Evolutionary conservation across 1,284 basidiomycete species (phyloP).

Genomic region (Ganoderma sinense): DNA sequence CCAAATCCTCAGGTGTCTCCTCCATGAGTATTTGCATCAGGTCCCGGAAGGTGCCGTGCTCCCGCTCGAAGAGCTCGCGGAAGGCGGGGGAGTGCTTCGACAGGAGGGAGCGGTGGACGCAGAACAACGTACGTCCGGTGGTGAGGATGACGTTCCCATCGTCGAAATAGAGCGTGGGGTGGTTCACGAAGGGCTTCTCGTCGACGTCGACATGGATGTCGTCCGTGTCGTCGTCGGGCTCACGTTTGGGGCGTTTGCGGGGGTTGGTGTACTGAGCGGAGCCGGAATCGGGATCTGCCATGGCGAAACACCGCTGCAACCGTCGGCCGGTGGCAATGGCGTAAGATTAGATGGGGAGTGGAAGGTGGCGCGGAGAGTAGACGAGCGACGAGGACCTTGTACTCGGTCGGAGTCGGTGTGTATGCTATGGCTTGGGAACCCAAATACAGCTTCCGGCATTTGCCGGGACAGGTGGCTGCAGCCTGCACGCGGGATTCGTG

Average conservation of each 20-base stretch:
- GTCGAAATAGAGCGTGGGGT: conserved; percentile 39
- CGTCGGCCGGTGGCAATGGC: not conserved
- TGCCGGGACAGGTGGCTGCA: too few species aligned
- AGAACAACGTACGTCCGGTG: conserved; percentile 33
- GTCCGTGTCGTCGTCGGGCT: conserved; percentile 6
- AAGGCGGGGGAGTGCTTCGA: conserved; percentile 38
- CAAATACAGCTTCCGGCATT: not conserved
- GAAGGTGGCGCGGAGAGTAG: not conserved
- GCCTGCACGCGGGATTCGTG: too few species aligned
- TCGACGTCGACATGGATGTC: conserved; percentile 10
- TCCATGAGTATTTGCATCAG: conserved; percentile 36
- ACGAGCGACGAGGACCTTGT: not conserved
- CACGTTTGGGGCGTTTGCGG: conserved; percentile 22
- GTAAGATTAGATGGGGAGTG: not conserved
- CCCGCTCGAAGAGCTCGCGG: conserved; percentile 34
- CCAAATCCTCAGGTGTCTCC: conserved; percentile 38
- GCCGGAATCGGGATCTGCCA: conserved; percentile 2
- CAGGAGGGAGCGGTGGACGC: conserved; percentile 39
- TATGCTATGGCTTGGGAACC: not conserved
- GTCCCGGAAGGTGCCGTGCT: conserved; percentile 33
- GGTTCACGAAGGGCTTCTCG: conserved; percentile 31
- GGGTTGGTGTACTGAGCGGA: not conserved
- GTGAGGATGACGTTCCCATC: conserved; percentile 43
- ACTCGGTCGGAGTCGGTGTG: not conserved
- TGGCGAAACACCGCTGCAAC: not conserved